Percentiles rank a stretch among this genome's conserved stretches.
These are phyloP conservation scores for Solanum chaucha DNA, from an alignment of 257 asterid genomes.

Conservation along the genomic window DNA sequence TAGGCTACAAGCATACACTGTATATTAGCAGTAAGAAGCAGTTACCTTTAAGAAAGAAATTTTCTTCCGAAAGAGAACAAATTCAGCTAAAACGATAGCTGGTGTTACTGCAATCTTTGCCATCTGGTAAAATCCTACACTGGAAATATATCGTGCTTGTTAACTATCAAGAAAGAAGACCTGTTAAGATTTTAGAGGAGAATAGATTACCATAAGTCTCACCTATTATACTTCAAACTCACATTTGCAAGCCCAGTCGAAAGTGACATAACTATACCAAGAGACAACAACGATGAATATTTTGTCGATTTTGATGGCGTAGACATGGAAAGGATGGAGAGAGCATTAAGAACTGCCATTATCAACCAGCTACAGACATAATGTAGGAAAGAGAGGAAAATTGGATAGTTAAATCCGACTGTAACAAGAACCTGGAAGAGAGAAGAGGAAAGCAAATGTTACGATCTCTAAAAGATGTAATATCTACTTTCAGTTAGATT, in stretches of 20 bases:
- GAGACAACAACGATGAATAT: slow-evolving; percentile 66
- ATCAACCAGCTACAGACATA: slow-evolving; percentile 81
- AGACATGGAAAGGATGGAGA: slow-evolving; percentile 72
- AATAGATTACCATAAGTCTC: slow-evolving; percentile 1
- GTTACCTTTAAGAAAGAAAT: slow-evolving; percentile 64
- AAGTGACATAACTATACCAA: slow-evolving; percentile 96
- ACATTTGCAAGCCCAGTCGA: slow-evolving; percentile 99
- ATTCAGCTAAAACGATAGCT: slow-evolving; percentile 86
- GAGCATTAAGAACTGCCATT: slow-evolving; percentile 69
- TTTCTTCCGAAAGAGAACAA: slow-evolving; percentile 56
- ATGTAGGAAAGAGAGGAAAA: slow-evolving; percentile 85
- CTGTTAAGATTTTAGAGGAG: not conserved
- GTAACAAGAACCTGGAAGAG: slow-evolving; percentile 76
- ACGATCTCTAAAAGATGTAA: not conserved
- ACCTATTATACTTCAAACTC: slow-evolving; percentile 96
- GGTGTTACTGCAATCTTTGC: slow-evolving; percentile 98
- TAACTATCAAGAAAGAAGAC: not conserved
- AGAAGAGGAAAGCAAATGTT: not conserved
- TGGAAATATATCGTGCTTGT: slow-evolving; percentile 18
- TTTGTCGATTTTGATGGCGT: slow-evolving; percentile 71
- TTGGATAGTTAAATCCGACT: slow-evolving; percentile 85
- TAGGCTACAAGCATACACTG: not conserved
- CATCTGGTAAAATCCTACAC: slow-evolving; percentile 99
- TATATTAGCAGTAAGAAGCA: not conserved
- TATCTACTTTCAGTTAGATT: not conserved